Evolutionary conservation across 2,329 filamentous ascomycete species (phyloP).

Genomic region (Emydomyces testavorans): DNA sequence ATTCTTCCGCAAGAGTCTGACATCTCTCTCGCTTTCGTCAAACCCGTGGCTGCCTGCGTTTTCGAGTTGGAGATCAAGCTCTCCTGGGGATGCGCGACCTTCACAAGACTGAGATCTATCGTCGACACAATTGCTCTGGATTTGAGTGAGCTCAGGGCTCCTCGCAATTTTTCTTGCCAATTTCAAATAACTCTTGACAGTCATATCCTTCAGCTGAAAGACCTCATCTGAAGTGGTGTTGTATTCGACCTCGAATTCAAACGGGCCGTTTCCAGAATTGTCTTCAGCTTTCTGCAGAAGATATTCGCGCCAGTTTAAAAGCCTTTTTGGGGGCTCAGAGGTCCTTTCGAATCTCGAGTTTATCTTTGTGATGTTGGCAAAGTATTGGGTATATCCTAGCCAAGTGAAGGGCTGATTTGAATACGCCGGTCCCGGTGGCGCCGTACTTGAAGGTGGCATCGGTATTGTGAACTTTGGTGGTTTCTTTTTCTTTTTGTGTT

Average conservation of each 20-base stretch:
- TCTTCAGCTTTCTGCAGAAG: constrained; percentile 42
- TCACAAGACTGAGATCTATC: background rate
- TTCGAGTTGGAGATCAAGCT: background rate
- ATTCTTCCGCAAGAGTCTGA: constrained; percentile 3
- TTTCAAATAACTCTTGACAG: constrained; percentile 66
- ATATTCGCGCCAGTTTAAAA: constrained; percentile 38
- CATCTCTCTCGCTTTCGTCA: background rate
- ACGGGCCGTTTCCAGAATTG: constrained; percentile 33
- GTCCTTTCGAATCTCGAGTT: constrained; percentile 52
- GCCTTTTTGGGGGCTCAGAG: constrained; percentile 21
- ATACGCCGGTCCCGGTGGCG: constrained; percentile 79
- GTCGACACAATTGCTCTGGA: background rate
- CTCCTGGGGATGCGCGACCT: background rate
- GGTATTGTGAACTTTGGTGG: constrained; percentile 56
- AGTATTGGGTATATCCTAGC: constrained; percentile 78
- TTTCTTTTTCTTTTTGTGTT: constrained; percentile 37
- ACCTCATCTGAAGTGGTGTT: constrained; percentile 64
- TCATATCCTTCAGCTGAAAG: constrained; percentile 70
- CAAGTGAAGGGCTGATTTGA: constrained; percentile 70
- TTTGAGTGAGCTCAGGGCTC: constrained; percentile 19
- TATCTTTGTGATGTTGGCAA: constrained; percentile 80
- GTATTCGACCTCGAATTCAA: constrained; percentile 75
- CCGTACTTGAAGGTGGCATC: constrained; percentile 56
- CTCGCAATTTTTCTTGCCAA: constrained; percentile 69
- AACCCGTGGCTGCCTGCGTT: too few species aligned